Percentiles rank a stretch among this genome's conserved stretches.
phyloP scores from a whole-genome alignment of 371 early-diverging fungal species.

The Synchytrium microbalum region DNA sequence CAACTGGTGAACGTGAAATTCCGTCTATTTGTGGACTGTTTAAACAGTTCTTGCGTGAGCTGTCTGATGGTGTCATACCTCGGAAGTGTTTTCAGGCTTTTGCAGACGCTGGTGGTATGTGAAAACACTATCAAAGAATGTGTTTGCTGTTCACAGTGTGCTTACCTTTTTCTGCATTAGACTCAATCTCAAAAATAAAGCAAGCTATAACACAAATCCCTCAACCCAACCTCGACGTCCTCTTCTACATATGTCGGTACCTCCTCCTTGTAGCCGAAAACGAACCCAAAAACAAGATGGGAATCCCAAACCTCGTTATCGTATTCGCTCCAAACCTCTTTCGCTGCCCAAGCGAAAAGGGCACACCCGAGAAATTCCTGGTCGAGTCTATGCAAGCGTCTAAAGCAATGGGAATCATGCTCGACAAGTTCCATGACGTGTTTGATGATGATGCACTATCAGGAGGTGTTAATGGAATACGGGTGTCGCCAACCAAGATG shows the following conservation, averaged over 20 bases:
- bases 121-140: background rate
- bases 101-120: conserved; percentile 21
- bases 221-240: conserved; percentile 11
- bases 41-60: conserved; percentile 35
- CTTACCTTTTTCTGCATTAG: conserved; percentile 5
- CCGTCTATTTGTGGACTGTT: conserved; percentile 1
- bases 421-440: conserved; percentile 23
- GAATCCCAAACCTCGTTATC: conserved; percentile 28
- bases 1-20: background rate
- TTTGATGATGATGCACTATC: conserved; percentile 12
- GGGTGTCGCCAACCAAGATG: background rate
- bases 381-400: conserved; percentile 25
- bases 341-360: conserved; percentile 24
- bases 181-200: conserved; percentile 9
- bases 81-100: conserved; percentile 19
- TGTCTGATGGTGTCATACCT: conserved; percentile 35
- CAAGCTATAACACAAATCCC: conserved; percentile 9
- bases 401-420: conserved; percentile 18
- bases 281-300: conserved; percentile 25
- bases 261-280: conserved; percentile 19
- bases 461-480: background rate
- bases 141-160: background rate
- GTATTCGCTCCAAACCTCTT: conserved; percentile 37
- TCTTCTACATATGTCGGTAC: conserved; percentile 4
- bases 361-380: conserved; percentile 17